phyloP scores from a whole-genome alignment of 2,329 filamentous ascomycete genomes.

The Cladosporium velox region DNA sequence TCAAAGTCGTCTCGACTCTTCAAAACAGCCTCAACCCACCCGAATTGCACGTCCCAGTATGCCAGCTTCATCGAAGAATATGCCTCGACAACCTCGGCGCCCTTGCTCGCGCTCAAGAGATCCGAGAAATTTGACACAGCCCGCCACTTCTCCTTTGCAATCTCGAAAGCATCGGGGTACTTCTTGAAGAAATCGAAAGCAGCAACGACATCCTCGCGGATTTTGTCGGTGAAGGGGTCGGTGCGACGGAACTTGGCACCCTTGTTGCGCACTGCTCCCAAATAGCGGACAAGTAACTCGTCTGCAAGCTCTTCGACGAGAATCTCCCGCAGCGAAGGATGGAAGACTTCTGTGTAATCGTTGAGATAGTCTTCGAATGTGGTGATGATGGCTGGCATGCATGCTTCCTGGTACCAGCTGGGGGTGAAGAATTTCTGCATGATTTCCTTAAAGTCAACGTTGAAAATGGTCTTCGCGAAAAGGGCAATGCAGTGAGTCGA shows the following conservation, averaged over 20 bases:
- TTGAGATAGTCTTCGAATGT: constrained; percentile 92
- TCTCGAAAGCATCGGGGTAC: constrained; percentile 68
- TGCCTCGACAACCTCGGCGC: constrained; percentile 69
- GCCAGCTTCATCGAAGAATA: constrained; percentile 81
- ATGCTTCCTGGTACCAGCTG: constrained; percentile 81
- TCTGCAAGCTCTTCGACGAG: constrained; percentile 92
- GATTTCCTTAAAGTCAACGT: constrained; percentile 81
- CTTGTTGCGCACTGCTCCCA: constrained; percentile 83
- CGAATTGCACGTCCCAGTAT: constrained; percentile 93
- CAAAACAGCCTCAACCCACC: constrained; percentile 92
- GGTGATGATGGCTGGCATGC: constrained; percentile 89
- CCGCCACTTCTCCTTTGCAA: constrained; percentile 89
- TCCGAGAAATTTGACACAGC: constrained; percentile 82
- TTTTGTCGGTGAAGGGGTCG: constrained; percentile 88
- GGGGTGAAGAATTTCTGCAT: constrained; percentile 88
- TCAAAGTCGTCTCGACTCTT: constrained; percentile 91
- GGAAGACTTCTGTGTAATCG: constrained; percentile 82
- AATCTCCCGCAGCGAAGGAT: constrained; percentile 85
- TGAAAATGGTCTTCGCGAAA: constrained; percentile 85
- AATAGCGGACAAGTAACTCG: constrained; percentile 83
- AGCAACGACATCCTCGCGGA: constrained; percentile 87
- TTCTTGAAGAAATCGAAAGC: constrained; percentile 86
- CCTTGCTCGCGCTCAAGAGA: constrained; percentile 74
- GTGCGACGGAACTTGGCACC: constrained; percentile 81
- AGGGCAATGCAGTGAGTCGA: constrained; percentile 88